Evolutionary conservation across 768 basidiomycete genomes (phyloP).

Genomic region (Termitomyces sp.): DNA sequence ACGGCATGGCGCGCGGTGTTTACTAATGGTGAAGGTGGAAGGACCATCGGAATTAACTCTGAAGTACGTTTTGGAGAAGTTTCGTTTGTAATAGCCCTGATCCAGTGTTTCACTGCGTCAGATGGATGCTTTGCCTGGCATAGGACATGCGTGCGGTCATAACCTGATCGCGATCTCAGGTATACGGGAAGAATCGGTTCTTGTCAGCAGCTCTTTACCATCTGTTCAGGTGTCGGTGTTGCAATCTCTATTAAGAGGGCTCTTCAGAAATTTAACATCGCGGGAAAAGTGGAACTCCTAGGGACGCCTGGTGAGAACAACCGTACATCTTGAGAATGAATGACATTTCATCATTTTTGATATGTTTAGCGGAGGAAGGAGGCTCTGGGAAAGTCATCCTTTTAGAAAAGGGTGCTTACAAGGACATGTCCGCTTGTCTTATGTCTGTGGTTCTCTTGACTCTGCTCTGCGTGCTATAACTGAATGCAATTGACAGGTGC

Average conservation of each 20-base stretch:
- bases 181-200: constrained; percentile 1
- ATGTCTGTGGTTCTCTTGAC: constrained; percentile 39
- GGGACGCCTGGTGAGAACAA: constrained; percentile 64
- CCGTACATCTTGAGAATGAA: not conserved
- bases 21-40: constrained; percentile 57
- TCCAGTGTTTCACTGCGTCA: constrained; percentile 12
- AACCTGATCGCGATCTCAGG: constrained; percentile 75
- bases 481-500: constrained; percentile 43
- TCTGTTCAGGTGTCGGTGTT: constrained; percentile 54
- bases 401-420: constrained; percentile 67
- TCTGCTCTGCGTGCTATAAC: not conserved
- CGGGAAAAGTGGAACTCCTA: constrained; percentile 64
- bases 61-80: constrained; percentile 41
- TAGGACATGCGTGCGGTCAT: constrained; percentile 77
- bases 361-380: constrained; percentile 63
- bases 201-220: not conserved
- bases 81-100: not conserved
- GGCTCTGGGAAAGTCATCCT: constrained; percentile 67
- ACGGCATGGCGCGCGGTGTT: constrained; percentile 77
- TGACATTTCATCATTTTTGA: not conserved
- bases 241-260: constrained; percentile 64
- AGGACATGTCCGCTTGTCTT: constrained; percentile 71
- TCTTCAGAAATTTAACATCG: constrained; percentile 53
- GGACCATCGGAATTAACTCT: constrained; percentile 73
- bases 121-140: constrained; percentile 59